Base-by-base conservation (phyloP, 2,329 filamentous ascomycete species). In the Colletotrichum neosansevieriae region DNA sequence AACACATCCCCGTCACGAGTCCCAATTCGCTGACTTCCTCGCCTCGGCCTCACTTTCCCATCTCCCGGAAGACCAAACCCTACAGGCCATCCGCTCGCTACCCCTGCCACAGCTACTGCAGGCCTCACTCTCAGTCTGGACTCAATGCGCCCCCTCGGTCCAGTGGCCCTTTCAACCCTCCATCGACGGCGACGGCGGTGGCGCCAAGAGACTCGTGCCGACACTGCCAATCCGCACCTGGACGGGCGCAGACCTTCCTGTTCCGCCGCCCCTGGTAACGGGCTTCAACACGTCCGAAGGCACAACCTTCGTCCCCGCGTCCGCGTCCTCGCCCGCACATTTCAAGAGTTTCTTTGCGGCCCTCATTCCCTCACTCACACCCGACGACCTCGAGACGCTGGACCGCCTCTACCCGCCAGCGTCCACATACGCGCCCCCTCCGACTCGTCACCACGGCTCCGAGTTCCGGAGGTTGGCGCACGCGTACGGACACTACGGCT, bases 231-330 rank as follows among this genome's bases (percentile, higher is more conserved):
- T 91, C 12, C 79, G 83, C n/a, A 83, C 84, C n/a, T 91, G 88
- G 88, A 75, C 81, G 29, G 79, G 83, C 0, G 81, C 84, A 0
- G 76, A 80, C 15, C 87, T 84, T 75, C 82, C 89, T 71, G 82
- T 83, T 70, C 81, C 90, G 7, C 88, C 89, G 61, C 53, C 61
- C 62, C 67, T 93, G 56, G 79, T 94, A 56, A 92, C 90, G 0
- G 91, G 91, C 7, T 93, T 89, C 80, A 90, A 89, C 77, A 86
- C 88, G 44, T 89, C 93, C 73, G 91, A 94, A 76, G 91, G 91
- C 15, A 84, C 88, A 0, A 76, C 83, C 42, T 93, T 93, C 74
- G 86, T 92, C 1, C 85, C 89, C 0, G 76, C 80, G 13, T 72
- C 76, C 6, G 81, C 85, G 60, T 57, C 59, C 15, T 78, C 81